These are phyloP conservation scores for Hondaea fermentalgiana DNA, from an alignment of 108 stramenopile species.

Conservation along the genomic window DNA sequence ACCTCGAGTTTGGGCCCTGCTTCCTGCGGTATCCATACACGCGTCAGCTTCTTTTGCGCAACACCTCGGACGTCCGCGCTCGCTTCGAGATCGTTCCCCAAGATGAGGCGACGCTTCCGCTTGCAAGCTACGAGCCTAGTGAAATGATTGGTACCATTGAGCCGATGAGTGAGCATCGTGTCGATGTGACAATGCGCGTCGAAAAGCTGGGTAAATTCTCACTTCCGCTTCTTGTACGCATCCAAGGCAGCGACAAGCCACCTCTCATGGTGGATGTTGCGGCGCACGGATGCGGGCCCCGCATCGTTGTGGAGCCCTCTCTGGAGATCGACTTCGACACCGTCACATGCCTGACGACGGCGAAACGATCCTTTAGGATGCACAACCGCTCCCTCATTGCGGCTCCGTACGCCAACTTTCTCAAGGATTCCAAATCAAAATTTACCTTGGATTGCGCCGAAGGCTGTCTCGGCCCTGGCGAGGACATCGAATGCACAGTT, in stretches of 20 bases:
- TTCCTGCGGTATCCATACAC: constrained; percentile 55
- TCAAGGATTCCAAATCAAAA: constrained; percentile 42
- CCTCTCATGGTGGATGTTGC: constrained; percentile 40
- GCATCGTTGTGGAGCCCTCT: constrained; percentile 25
- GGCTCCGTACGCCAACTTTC: constrained; percentile 48
- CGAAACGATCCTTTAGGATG: constrained; percentile 20
- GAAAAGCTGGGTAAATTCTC: constrained; percentile 43
- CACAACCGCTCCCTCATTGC: constrained; percentile 41
- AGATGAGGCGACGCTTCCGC: constrained; percentile 5
- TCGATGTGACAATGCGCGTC: constrained; percentile 37
- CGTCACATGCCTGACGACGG: constrained; percentile 45
- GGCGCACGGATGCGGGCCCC: constrained; percentile 41
- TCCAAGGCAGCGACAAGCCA: constrained; percentile 44
- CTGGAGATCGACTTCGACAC: constrained; percentile 40
- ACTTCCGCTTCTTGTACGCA: constrained; percentile 37
- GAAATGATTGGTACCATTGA: constrained; percentile 24
- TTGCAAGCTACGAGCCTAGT: constrained; percentile 23
- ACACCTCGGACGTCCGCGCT: constrained; percentile 37
- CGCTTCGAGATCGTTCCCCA: constrained; percentile 43
- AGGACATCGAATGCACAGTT: constrained; percentile 30
- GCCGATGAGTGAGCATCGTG: not conserved
- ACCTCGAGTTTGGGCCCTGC: constrained; percentile 35
- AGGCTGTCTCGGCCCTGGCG: constrained; percentile 46
- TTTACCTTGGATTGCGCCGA: constrained; percentile 49
- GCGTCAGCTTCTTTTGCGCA: constrained; percentile 32